A percentile compares a stretch with the other conserved stretches of the same genome.
Evolutionary conservation across 1,139 yeast genomes (phyloP).

Genomic region (Casaregolazyma suthepensis): DNA sequence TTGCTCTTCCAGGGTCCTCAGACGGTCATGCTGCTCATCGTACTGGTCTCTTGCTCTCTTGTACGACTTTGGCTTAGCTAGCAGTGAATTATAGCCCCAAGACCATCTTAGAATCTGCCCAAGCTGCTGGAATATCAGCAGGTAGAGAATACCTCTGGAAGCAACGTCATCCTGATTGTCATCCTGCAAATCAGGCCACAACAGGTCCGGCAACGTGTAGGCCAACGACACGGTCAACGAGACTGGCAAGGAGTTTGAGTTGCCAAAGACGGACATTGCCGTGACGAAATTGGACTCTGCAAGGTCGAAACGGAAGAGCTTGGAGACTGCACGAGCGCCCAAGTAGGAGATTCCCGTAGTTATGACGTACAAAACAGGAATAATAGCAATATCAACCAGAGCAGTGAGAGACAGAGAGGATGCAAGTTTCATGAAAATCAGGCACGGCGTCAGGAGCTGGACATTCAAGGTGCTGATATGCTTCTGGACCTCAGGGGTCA

Average conservation of each 20-base stretch:
- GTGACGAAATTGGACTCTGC: constrained; percentile 75
- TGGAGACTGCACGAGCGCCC: constrained; percentile 48
- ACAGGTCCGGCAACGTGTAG: constrained; percentile 62
- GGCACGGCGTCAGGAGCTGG: constrained; percentile 76
- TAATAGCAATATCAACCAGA: constrained; percentile 60
- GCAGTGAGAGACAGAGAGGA: constrained; percentile 63
- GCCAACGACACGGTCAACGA: constrained; percentile 67
- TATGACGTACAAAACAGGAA: constrained; percentile 65
- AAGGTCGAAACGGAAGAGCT: constrained; percentile 45
- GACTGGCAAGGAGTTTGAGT: constrained; percentile 59
- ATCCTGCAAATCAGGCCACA: constrained; percentile 65
- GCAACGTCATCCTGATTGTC: constrained; percentile 70
- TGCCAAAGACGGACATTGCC: constrained; percentile 86
- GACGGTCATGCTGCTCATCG: constrained; percentile 4
- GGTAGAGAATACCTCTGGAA: constrained; percentile 69
- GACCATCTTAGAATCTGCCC: constrained; percentile 86
- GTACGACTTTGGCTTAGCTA: constrained; percentile 41
- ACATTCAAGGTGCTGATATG: constrained; percentile 64
- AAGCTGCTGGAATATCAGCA: constrained; percentile 74
- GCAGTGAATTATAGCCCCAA: constrained; percentile 79
- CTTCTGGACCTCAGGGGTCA: constrained; percentile 58
- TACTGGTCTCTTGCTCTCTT: not conserved
- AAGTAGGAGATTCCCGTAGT: constrained; percentile 56
- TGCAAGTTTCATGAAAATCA: constrained; percentile 75
- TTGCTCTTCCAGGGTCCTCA: not conserved